Evolutionary conservation across 495 filamentous ascomycete genomes (phyloP).

Genomic region (Bathelium albidoporum): DNA sequence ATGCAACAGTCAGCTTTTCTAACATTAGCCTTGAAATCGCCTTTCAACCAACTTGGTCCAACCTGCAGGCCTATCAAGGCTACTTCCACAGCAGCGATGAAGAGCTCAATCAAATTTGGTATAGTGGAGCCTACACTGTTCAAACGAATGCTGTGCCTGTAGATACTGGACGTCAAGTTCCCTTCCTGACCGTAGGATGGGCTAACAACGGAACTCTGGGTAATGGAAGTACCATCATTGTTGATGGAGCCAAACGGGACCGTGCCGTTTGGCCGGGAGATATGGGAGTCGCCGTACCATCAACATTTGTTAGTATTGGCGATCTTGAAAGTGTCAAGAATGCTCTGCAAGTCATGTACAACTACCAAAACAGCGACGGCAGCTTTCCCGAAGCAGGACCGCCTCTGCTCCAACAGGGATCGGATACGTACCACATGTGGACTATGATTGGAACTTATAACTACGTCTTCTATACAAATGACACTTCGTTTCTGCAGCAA

Average conservation of each 20-base stretch:
- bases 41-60: slow-evolving; percentile 55
- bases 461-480: slow-evolving; percentile 18
- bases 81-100: slow-evolving; percentile 54
- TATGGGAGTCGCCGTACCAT: slow-evolving; percentile 18
- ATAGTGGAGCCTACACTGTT: slow-evolving; percentile 29
- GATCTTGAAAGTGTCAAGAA: slow-evolving; percentile 53
- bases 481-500: slow-evolving; percentile 13
- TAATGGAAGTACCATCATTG: slow-evolving; percentile 34
- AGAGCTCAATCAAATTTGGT: slow-evolving; percentile 36
- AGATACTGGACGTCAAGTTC: slow-evolving; percentile 43
- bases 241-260: slow-evolving; percentile 23
- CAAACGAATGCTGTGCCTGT: slow-evolving; percentile 46
- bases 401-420: slow-evolving; percentile 40
- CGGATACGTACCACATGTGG: slow-evolving; percentile 19
- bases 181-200: slow-evolving; percentile 42
- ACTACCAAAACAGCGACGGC: slow-evolving; percentile 37
- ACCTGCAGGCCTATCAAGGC: slow-evolving; percentile 28
- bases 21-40: slow-evolving; percentile 16
- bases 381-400: slow-evolving; percentile 46
- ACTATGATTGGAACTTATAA: slow-evolving; percentile 20
- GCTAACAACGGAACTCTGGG: slow-evolving; percentile 36
- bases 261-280: slow-evolving; percentile 21
- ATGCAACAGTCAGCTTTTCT: slow-evolving; percentile 8
- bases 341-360: slow-evolving; percentile 50
- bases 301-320: slow-evolving; percentile 37